phyloP scores from a whole-genome alignment of 108 stramenopile genomes.

The Cyclotella baltica region DNA sequence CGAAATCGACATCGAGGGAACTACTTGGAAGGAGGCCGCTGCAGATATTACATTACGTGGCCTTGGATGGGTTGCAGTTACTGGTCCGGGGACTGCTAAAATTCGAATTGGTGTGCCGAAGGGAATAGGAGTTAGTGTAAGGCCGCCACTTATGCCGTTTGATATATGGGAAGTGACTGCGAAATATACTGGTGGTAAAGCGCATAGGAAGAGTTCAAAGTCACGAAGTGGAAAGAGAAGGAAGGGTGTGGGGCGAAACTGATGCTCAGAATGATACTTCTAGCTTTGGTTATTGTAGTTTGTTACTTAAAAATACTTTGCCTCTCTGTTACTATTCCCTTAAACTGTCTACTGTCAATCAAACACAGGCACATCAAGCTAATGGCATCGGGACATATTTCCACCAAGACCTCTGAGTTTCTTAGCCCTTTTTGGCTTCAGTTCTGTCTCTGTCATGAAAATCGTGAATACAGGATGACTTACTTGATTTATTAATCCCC shows the following conservation, averaged over 20 bases:
- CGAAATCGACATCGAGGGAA: constrained; percentile 85
- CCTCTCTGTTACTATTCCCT: no score
- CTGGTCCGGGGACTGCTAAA: constrained; percentile 86
- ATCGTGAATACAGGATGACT: no score
- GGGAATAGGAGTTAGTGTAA: constrained; percentile 83
- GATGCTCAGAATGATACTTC: no score
- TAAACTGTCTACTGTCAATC: no score
- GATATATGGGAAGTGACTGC: constrained; percentile 89
- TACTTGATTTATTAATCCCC: no score
- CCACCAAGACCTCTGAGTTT: no score
- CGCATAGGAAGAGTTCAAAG: constrained; percentile 75
- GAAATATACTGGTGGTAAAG: constrained; percentile 85
- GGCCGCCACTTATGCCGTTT: constrained; percentile 92
- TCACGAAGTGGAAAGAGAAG: constrained; percentile 74
- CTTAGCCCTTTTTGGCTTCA: no score
- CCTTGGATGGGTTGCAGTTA: constrained; percentile 97
- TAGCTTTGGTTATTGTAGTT: no score
- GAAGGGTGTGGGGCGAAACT: constrained; percentile 84
- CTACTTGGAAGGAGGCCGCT: constrained; percentile 95
- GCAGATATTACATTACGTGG: constrained; percentile 94
- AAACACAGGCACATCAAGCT: no score
- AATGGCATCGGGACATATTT: no score
- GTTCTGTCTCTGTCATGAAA: no score
- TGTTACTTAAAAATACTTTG: no score
- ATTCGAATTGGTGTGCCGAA: constrained; percentile 85